phyloP scores from a whole-genome alignment of 2,329 filamentous ascomycete species.

The Biscogniauxia marginata region DNA sequence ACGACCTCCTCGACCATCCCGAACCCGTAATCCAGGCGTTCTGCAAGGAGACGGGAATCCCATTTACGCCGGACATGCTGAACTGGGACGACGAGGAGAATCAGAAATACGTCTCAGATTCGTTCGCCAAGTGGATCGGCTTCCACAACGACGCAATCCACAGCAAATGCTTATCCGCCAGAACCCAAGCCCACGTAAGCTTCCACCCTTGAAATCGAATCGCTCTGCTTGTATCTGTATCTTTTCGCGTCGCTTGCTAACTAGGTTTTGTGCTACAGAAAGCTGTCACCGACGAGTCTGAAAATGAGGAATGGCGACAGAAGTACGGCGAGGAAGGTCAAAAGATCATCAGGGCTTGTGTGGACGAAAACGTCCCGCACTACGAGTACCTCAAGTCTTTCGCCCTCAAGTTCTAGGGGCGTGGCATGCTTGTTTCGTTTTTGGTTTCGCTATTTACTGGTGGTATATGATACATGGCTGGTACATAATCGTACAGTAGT shows the following conservation, averaged over 20 bases:
- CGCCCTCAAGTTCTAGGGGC: constrained; percentile 58
- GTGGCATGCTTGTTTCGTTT: constrained; percentile 3
- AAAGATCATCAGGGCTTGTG: constrained; percentile 66
- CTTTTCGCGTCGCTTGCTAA: constrained; percentile 23
- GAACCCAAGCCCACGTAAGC: constrained; percentile 61
- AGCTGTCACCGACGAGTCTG: constrained; percentile 61
- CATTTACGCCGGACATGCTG: constrained; percentile 76
- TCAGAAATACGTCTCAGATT: constrained; percentile 64
- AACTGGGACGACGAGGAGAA: constrained; percentile 77
- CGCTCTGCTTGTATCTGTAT: background rate
- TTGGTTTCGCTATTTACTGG: constrained; percentile 1
- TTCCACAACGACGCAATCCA: constrained; percentile 95
- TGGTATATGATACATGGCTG: constrained; percentile 22
- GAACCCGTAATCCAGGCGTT: constrained; percentile 72
- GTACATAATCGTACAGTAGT: constrained; percentile 1
- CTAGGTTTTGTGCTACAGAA: constrained; percentile 44
- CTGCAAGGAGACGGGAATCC: constrained; percentile 77
- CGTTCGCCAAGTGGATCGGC: constrained; percentile 95
- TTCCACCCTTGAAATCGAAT: constrained; percentile 6
- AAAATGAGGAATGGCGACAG: constrained; percentile 69
- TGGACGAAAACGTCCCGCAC: constrained; percentile 68
- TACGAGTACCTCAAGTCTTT: constrained; percentile 84
- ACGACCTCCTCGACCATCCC: constrained; percentile 87
- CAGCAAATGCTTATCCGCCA: constrained; percentile 72
- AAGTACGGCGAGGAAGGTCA: constrained; percentile 74